phyloP scores from a whole-genome alignment of 1,139 yeast species.

The Pichia inconspicua region DNA sequence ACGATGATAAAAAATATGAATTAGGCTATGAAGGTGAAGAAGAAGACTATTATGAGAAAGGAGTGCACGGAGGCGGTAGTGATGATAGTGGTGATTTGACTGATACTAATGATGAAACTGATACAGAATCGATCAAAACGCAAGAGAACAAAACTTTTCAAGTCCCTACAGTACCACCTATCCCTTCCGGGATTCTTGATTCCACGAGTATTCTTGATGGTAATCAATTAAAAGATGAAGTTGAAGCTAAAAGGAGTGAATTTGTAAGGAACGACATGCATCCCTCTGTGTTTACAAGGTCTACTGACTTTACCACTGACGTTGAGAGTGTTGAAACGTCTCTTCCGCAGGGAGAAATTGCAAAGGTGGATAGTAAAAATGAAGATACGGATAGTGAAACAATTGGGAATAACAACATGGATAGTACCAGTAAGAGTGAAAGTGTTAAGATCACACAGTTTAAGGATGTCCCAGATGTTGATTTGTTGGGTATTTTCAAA shows the following conservation, averaged over 20 bases:
- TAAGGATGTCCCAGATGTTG: constrained; percentile 6
- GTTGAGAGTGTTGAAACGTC: background rate
- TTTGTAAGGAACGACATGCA: constrained; percentile 15
- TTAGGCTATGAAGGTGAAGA: constrained; percentile 7
- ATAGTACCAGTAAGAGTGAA: background rate
- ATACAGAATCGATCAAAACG: constrained; percentile 16
- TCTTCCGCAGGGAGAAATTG: background rate
- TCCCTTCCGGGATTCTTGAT: background rate
- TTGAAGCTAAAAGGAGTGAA: constrained; percentile 13
- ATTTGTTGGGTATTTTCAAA: constrained; percentile 4
- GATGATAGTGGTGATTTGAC: constrained; percentile 4
- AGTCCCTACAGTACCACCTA: background rate
- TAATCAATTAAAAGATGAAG: constrained; percentile 3
- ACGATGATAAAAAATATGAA: constrained; percentile 18
- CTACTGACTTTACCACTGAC: constrained; percentile 1
- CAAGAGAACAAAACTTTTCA: background rate
- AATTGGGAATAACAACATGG: background rate
- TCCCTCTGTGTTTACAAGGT: constrained; percentile 6
- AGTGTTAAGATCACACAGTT: background rate
- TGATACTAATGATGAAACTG: constrained; percentile 7
- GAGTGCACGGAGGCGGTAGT: background rate
- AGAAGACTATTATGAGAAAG: constrained; percentile 1
- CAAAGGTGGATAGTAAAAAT: background rate
- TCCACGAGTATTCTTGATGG: constrained; percentile 3
- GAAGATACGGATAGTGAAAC: background rate